Evolutionary conservation across 192 early-diverging fungal genomes (phyloP), one percentile per base, ranked within the genome.

Genomic region (Ambispora gerdemannii): DNA sequence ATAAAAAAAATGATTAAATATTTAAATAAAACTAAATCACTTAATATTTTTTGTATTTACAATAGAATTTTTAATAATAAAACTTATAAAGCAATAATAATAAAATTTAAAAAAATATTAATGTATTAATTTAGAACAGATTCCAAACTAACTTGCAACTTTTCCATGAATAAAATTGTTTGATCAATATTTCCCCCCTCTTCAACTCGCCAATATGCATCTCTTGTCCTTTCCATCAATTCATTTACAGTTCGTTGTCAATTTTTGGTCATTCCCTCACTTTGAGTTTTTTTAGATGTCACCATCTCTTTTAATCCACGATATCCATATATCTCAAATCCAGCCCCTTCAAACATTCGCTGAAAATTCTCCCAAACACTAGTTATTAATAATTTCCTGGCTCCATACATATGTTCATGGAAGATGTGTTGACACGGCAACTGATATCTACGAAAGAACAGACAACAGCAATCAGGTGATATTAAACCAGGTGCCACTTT

Each of bases 321-420:
- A 2, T 19, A 4, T 31, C 53, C 4, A 64, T 72, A 72, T 25
- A 72, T 53, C 24, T 52, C 30, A 50, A 72, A 35, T n/a, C 71
- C 61, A 72, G 2, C 36, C 34, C 64, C 71, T 52, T 64, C 49
- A 35, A 63, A 63, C n/a, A 72, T 51, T 13, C 1, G 2, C 28
- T 63, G 59, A 64, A 72, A 72, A 22, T 8, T 64, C 31, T 35
- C 51, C 31, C 71, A 72, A 49, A 20, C 43, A 28, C 64, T 49
- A n/a, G 6, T 25, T 2, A 36, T 72, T 28, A 72, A 53, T 17
- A 70, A 58, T 2, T 49, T 43, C 2, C 7, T 49, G 63, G n/a
- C n/a, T n/a, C n/a, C n/a, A n/a, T n/a, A n/a, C n/a, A n/a, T n/a
- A n/a, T n/a, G n/a, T n/a, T n/a, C n/a, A n/a, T n/a, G n/a, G 30